Base-by-base conservation (phyloP, 805 yeast species). In the Cyberlindnera maclurae region DNA sequence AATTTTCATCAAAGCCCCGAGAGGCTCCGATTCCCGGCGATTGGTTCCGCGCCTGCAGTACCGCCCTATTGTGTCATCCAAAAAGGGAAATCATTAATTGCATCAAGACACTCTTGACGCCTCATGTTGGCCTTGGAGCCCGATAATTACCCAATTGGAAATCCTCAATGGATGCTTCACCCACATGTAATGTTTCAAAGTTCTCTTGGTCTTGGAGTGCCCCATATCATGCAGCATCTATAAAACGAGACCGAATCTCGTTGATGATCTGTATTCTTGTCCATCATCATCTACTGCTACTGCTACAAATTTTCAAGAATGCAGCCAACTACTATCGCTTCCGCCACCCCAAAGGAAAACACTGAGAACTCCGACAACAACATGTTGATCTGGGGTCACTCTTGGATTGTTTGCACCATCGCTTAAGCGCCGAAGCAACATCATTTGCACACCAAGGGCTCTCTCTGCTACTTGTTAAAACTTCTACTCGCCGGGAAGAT, bases 361-460 rank as follows among this genome's bases (percentile, higher is more conserved):
- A 26, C 36, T 33, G 46, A 42, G 34, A 33, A 40, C 41, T 18
- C 38, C 15, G 46, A 42, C 37, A 42, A 42, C 41, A 20, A 37
- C 22, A 31, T 36, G 16, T 13, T 33, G 24, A 20, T 20, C 12
- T 39, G 36, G 37, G 43, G 43, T 29, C 30, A 28, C 17, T 9
- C 7, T 16, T 41, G 44, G 44, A 22, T 34, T 26, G 29, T 37
- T 22, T 41, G 43, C 28, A 42, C 46, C 38, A 37, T 42, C 26
- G 46, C 41, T 24, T 42, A 34, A 34, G 38, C 27, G 22, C 30
- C 15, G 26, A n/a, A n/a, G n/a, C n/a, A n/a, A n/a, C n/a, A n/a
- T n/a, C n/a, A n/a, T n/a, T n/a, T n/a, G n/a, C n/a, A n/a, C n/a
- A n/a, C n/a, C n/a, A n/a, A n/a, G n/a, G n/a, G n/a, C n/a, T n/a